Base-by-base conservation (phyloP, 495 filamentous ascomycete genomes). In the Talaromyces proteolyticus region DNA sequence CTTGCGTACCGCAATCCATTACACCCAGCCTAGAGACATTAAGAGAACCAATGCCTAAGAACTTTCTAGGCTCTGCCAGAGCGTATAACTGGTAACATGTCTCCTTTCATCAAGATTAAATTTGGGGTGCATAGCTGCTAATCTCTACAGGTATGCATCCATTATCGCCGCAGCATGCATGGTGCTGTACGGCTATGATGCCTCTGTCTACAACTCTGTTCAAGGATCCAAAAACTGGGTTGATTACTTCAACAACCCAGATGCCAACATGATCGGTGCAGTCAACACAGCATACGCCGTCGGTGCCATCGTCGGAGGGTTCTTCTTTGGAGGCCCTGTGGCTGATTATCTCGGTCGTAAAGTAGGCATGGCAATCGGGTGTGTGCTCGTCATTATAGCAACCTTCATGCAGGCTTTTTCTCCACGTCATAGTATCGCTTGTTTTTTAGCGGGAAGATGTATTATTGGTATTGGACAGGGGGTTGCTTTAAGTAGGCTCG, bases 131-230 rank as follows among this genome's bases (percentile, higher is more conserved):
- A n/a, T n/a, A n/a, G n/a, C n/a, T n/a, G n/a, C 22, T 21, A 3
- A 39, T 50, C 14, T 17, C 6, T 14, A 16, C 47, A 82, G 80
- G 81, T 83, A 80, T 63, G 74, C 80, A 44, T 80, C 81, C 41
- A 63, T 78, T 22, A 75, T 84, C 44, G 80, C 80, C 25, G 80
- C 81, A 56, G 70, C 78, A 62, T 84, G 80, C 58, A 85, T 85
- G 82, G 79, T 83, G 14, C 65, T 85, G 14, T 85, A 82, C 56
- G 81, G 82, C 10, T 85, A 82, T 52, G 81, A 85, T 72, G 79
- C 80, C 21, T 82, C 79, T 1, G 79, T 84, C 8, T 85, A 74
- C 69, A 84, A 84, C 59, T 79, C 79, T 19, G 76, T 83, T 17
- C 80, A 81, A 55, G 76, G 74, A 21, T 80, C 75, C 6, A 59